Evolutionary conservation across 306 rosid genomes (phyloP).

Genomic region (Comarum palustre): DNA sequence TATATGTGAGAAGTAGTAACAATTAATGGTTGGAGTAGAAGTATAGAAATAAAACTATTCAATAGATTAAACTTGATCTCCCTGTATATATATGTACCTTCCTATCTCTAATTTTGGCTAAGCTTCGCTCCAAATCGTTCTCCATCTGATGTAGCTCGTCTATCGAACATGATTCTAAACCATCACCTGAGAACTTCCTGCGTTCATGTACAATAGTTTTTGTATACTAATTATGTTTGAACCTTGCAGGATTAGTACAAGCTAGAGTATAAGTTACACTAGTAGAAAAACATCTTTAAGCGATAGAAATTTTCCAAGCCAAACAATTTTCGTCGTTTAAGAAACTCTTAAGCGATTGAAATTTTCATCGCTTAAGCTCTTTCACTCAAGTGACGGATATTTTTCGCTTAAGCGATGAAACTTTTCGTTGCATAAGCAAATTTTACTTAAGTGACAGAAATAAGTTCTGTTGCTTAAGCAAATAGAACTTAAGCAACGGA

Average conservation of each 20-base stretch:
- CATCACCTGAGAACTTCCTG: constrained; percentile 79
- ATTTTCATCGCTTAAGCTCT: no score
- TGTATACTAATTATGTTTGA: background rate
- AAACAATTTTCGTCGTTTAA: no score
- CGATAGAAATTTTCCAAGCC: no score
- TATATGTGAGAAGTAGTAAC: background rate
- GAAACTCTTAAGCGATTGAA: no score
- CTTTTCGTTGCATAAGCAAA: no score
- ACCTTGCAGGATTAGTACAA: background rate
- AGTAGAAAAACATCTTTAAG: no score
- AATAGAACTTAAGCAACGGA: no score
- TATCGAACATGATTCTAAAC: constrained; percentile 53
- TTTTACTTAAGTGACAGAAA: no score
- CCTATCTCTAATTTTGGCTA: constrained; percentile 66
- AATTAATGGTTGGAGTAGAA: background rate
- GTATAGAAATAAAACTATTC: background rate
- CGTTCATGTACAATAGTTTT: background rate
- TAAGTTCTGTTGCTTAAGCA: no score
- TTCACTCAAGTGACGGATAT: no score
- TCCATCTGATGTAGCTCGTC: constrained; percentile 63
- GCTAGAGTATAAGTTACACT: background rate
- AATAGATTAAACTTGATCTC: background rate
- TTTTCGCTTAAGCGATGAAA: no score
- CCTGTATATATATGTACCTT: constrained; percentile 45
- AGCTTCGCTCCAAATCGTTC: constrained; percentile 67